Evolutionary conservation across 805 yeast species (phyloP).

Genomic region (Sugiyamaella valdiviana): DNA sequence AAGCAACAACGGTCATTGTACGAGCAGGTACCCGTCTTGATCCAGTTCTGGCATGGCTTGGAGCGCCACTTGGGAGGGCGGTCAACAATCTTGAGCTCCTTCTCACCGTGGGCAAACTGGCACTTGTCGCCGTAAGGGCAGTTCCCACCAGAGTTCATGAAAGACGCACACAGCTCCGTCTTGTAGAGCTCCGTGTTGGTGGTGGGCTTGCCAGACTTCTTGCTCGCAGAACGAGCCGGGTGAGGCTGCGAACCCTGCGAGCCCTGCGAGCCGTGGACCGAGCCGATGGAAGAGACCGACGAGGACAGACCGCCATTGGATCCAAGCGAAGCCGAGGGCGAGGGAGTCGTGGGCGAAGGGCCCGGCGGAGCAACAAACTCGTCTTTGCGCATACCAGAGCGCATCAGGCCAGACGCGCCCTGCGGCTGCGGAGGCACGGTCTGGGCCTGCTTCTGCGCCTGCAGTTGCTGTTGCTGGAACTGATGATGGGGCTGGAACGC

Average conservation of each 20-base stretch:
- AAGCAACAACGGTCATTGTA: constrained; percentile 91
- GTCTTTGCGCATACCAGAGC: not conserved
- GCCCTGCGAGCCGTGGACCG: constrained; percentile 2
- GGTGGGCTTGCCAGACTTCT: constrained; percentile 30
- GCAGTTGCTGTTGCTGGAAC: constrained; percentile 3
- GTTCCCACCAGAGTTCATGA: constrained; percentile 54
- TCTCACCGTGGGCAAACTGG: constrained; percentile 87
- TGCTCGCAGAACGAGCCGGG: constrained; percentile 3
- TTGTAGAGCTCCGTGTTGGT: constrained; percentile 67
- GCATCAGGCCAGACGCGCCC: not conserved
- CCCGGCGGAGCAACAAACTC: not conserved
- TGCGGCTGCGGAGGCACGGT: not conserved
- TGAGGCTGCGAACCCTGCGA: constrained; percentile 21
- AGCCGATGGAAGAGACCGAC: not conserved
- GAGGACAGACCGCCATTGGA: not conserved
- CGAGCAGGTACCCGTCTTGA: constrained; percentile 71
- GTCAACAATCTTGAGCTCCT: constrained; percentile 65
- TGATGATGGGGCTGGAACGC: not conserved
- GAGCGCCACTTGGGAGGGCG: constrained; percentile 84
- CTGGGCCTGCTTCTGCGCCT: constrained; percentile 3
- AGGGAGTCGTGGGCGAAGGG: not conserved
- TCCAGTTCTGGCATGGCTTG: constrained; percentile 86
- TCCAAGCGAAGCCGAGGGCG: constrained; percentile 3
- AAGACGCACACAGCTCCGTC: constrained; percentile 84
- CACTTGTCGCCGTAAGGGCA: constrained; percentile 91